phyloP scores from a whole-genome alignment of 495 filamentous ascomycete genomes.

The Echria macrotheca region DNA sequence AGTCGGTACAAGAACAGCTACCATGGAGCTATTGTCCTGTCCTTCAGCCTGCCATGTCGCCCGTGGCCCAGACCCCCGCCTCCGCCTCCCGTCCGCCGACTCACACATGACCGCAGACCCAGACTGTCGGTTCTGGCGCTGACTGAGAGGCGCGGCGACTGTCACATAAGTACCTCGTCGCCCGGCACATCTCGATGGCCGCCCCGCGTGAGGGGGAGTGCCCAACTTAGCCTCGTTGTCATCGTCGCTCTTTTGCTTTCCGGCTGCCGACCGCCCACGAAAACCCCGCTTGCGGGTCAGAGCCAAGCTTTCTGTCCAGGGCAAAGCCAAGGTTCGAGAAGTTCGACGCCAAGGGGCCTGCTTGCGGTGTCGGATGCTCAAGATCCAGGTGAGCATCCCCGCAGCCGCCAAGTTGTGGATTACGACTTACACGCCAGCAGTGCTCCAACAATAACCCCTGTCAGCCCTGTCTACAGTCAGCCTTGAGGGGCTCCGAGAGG shows the following conservation, averaged over 20 bases:
- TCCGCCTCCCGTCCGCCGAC: no score
- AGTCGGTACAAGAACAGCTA: slow-evolving; percentile 3
- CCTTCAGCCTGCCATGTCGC: slow-evolving; percentile 7
- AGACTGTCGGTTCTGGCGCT: slow-evolving; percentile 2
- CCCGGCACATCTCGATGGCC: neutral
- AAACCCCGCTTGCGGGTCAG: slow-evolving; percentile 22
- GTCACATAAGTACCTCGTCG: neutral
- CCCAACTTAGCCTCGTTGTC: slow-evolving; percentile 11
- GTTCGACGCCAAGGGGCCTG: slow-evolving; percentile 68
- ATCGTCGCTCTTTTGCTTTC: slow-evolving; percentile 21
- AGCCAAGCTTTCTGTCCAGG: slow-evolving; percentile 51
- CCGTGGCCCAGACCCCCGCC: slow-evolving; percentile 1
- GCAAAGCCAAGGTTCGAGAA: slow-evolving; percentile 60
- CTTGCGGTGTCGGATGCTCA: slow-evolving; percentile 66
- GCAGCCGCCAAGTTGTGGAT: neutral
- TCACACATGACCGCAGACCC: neutral
- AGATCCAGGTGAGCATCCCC: slow-evolving; percentile 37
- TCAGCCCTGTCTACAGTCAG: slow-evolving; percentile 21
- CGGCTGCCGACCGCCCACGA: neutral
- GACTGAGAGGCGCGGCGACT: no score
- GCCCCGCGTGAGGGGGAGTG: neutral
- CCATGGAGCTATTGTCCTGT: slow-evolving; percentile 5
- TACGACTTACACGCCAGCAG: slow-evolving; percentile 7
- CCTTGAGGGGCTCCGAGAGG: slow-evolving; percentile 18
- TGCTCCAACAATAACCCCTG: slow-evolving; percentile 25